A percentile compares a stretch with the other conserved stretches of the same genome.
Evolutionary conservation across 345 rosid species (phyloP).

Genomic region (Sonneratia alba): DNA sequence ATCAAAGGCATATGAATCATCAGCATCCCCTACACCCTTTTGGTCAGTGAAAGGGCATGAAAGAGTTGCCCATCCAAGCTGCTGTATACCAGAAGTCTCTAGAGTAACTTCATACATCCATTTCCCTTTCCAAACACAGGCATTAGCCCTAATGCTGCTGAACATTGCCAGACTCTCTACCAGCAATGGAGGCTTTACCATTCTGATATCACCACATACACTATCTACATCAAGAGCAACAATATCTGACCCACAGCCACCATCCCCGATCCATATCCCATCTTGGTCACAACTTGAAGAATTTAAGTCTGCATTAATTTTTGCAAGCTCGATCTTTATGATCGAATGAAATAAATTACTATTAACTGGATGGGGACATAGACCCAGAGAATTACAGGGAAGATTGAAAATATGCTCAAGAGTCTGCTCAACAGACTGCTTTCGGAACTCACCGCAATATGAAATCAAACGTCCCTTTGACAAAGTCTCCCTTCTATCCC

Average conservation of each 20-base stretch:
- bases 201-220: constrained; percentile 71
- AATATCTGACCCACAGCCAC: constrained; percentile 35
- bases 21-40: constrained; percentile 95
- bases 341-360: constrained; percentile 32
- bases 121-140: constrained; percentile 83
- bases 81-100: constrained; percentile 90
- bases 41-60: constrained; percentile 85
- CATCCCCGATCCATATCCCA: constrained; percentile 41
- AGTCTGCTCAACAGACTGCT: constrained; percentile 67
- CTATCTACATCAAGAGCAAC: constrained; percentile 62
- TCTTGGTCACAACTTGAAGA: constrained; percentile 28
- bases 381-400: constrained; percentile 49
- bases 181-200: constrained; percentile 54
- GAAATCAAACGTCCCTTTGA: constrained; percentile 57
- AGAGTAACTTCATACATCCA: constrained; percentile 96
- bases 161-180: constrained; percentile 90
- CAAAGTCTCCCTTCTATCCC: constrained; percentile 45
- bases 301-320: constrained; percentile 18
- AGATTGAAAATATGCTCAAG: constrained; percentile 68
- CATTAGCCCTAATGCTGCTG: constrained; percentile 82
- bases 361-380: constrained; percentile 38
- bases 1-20: constrained; percentile 97
- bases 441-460: constrained; percentile 59
- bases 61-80: constrained; percentile 92
- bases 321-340: constrained; percentile 39